A percentile compares a stretch with the other conserved stretches of the same genome.
phyloP scores from a whole-genome alignment of 2,329 filamentous ascomycete species.

The Aureobasidium sp. region DNA sequence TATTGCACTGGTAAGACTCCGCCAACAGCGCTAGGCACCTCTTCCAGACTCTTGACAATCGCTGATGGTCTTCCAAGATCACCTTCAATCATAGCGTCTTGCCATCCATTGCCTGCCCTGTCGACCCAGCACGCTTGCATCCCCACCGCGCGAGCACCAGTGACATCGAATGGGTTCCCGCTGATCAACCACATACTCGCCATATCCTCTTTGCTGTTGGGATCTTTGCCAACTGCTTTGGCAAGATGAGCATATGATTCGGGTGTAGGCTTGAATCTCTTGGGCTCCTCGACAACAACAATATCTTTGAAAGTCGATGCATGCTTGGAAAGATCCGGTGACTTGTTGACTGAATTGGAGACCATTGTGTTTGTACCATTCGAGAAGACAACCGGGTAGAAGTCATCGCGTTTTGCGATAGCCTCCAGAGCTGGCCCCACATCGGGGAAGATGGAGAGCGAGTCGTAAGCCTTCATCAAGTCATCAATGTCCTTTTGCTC shows the following conservation, averaged over 20 bases:
- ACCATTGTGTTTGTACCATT: constrained; percentile 62
- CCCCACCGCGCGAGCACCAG: constrained; percentile 54
- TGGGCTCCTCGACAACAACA: constrained; percentile 52
- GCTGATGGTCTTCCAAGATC: constrained; percentile 41
- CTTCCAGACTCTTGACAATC: constrained; percentile 47
- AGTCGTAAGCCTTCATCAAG: constrained; percentile 58
- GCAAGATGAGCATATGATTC: constrained; percentile 55
- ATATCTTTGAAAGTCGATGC: constrained; percentile 44
- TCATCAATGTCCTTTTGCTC: constrained; percentile 34
- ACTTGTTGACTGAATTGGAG: constrained; percentile 48
- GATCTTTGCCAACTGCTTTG: constrained; percentile 38
- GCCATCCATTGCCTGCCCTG: constrained; percentile 54
- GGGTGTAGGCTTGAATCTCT: constrained; percentile 57
- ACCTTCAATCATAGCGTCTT: constrained; percentile 48
- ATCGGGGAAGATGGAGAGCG: constrained; percentile 57
- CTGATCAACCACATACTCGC: constrained; percentile 59
- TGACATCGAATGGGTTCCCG: constrained; percentile 65
- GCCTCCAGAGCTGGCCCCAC: constrained; percentile 45
- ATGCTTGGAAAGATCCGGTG: constrained; percentile 46
- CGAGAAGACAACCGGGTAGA: constrained; percentile 57
- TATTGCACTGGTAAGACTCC: neutral
- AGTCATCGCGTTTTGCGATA: constrained; percentile 32
- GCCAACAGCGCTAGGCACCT: constrained; percentile 40
- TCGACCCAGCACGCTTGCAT: constrained; percentile 62
- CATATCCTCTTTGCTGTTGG: constrained; percentile 29